Conservation (phyloP, 371 early-diverging fungal species). For the Paraphysoderma sedebokerense region DNA sequence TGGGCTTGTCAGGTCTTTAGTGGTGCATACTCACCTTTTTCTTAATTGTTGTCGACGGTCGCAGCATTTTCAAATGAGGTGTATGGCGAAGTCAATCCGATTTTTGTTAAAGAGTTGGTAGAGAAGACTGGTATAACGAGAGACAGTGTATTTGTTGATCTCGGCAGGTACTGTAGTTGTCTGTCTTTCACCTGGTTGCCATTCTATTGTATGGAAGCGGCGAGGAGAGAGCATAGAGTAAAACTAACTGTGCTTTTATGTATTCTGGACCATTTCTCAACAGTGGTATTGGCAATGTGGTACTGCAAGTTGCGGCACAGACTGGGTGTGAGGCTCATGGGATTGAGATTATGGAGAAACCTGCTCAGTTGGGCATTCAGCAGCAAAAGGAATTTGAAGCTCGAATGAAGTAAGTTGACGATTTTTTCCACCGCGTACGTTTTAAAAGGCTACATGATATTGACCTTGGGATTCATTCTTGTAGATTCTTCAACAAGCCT, state of each 20-base stretch:
- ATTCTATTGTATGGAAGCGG: not conserved
- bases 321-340: conserved; percentile 69
- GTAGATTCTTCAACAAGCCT: conserved; percentile 8
- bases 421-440: not conserved
- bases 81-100: conserved; percentile 83
- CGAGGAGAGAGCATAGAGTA: not conserved
- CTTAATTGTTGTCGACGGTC: not conserved
- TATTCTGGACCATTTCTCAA: conserved; percentile 2
- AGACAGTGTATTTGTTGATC: conserved; percentile 67
- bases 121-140: conserved; percentile 41
- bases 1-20: not conserved
- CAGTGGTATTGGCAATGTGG: conserved; percentile 81
- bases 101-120: conserved; percentile 71
- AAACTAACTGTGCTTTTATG: not conserved
- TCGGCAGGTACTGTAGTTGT: conserved; percentile 30
- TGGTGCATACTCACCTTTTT: not conserved
- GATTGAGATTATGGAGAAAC: conserved; percentile 82
- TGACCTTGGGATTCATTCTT: too few relatives aligned
- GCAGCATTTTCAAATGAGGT: conserved; percentile 81
- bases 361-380: conserved; percentile 54
- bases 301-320: conserved; percentile 82
- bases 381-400: conserved; percentile 68
- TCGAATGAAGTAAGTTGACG: conserved; percentile 54
- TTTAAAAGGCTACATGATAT: not conserved
- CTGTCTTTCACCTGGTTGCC: not conserved